A percentile compares a stretch with the other conserved stretches of the same genome.
phyloP scores from a whole-genome alignment of 164 flowering plant genomes.

The Stephania cephalantha region DNA sequence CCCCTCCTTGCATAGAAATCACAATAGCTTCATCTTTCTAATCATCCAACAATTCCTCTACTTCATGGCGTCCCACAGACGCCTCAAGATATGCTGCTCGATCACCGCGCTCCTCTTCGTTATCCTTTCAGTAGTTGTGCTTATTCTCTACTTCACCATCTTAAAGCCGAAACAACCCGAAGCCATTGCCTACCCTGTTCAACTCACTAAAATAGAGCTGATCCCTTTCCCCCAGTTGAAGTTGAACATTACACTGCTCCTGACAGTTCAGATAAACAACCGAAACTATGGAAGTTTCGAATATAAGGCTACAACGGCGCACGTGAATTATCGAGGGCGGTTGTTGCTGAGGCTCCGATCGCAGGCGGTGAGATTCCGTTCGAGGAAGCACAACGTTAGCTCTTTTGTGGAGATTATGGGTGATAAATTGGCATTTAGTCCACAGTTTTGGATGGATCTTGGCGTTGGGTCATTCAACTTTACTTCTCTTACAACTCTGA shows the following conservation, averaged over 20 bases:
- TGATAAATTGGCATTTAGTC: conserved; percentile 18
- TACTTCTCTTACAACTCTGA: conserved; percentile 23
- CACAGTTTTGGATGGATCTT: conserved; percentile 20
- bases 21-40: not conserved
- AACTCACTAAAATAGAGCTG: conserved; percentile 11
- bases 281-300: conserved; percentile 39
- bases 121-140: conserved; percentile 15
- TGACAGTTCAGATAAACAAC: conserved; percentile 24
- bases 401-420: conserved; percentile 21
- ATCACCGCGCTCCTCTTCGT: conserved; percentile 16
- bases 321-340: conserved; percentile 21
- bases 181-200: conserved; percentile 18
- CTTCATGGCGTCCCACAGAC: conserved; percentile 1
- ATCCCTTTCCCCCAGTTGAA: conserved; percentile 12
- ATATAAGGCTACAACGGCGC: conserved; percentile 20
- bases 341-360: conserved; percentile 32
- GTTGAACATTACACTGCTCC: conserved; percentile 27
- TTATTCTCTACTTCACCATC: conserved; percentile 27
- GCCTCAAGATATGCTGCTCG: conserved; percentile 23
- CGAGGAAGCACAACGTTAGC: conserved; percentile 24
- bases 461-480: conserved; percentile 26
- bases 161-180: conserved; percentile 35
- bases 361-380: conserved; percentile 17
- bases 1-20: not conserved
- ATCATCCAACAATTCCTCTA: not conserved